Evolutionary conservation across 805 yeast species (phyloP), one percentile per base, ranked within the genome.

Genomic region (Yarrowia sp.): DNA sequence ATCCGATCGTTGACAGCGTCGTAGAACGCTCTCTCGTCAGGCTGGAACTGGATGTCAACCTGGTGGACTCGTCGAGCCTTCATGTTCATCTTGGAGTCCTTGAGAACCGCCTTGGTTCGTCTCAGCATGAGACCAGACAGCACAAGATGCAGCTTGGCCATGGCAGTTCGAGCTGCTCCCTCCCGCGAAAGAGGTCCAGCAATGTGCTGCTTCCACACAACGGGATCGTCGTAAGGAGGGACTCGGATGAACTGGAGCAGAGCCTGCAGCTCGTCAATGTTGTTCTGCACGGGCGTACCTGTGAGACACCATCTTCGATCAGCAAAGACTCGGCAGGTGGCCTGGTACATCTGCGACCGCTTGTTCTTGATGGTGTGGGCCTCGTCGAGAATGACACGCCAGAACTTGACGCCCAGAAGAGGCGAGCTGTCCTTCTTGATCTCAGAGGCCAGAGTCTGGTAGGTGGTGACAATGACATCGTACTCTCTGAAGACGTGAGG

Each of bases 221-320:
- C 47, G 35, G 58, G 42, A 16, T 51, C 58, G 29, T 51, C 58
- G 18, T 51, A 51, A 24, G 58, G 58, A 16, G 29, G 38, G 3
- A 64, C 56, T 16, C 69, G 55, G 5, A 78, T 44, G 67, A 81
- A 84, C 25, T 71, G 64, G 29, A 85, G 71, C 19, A 83, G 69
- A 0, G 87, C 77, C 65, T 77, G 80, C 8, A 84, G 70, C 60
- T 85, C 89, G 44, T 74, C 78, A 55, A 82, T 72, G 39, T 73
- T 75, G 65, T 84, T 84, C 70, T 84, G 88, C 27, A 85, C 70
- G 0, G 88, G 89, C 0, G 89, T 84, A 58, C 89, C 89, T 2
- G 87, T 82, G 3, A 84, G 73, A 32, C 83, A 78, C 86, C 87
- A 84, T 51, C 86, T 74, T 62, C 79, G 77, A 0, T 67, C 61